These are phyloP conservation scores for Anthoceros angustus DNA, from an alignment of 225 moss, liverwort and hornwort species.

Conservation along the genomic window DNA sequence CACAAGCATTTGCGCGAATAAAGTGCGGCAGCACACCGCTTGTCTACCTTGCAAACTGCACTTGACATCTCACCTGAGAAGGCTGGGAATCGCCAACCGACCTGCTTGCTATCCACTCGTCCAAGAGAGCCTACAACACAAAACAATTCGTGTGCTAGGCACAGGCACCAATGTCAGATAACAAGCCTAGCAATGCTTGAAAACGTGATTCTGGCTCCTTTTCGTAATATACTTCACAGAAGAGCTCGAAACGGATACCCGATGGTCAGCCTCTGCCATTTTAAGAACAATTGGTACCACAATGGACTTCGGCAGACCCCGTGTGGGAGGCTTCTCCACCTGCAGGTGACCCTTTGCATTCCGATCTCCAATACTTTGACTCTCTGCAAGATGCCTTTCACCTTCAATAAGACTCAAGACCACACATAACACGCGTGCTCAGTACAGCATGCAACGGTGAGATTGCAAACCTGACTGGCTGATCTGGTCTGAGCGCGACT, in stretches of 20 bases:
- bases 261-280: slow-evolving; percentile 83
- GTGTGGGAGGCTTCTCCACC: slow-evolving; percentile 8
- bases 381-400: neutral
- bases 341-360: slow-evolving; percentile 7
- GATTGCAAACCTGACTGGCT: neutral
- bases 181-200: neutral
- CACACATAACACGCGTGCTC: neutral
- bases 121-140: slow-evolving; percentile 51
- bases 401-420: neutral
- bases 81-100: slow-evolving; percentile 40
- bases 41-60: neutral
- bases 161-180: neutral
- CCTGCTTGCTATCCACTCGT: slow-evolving; percentile 85
- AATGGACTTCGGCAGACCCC: slow-evolving; percentile 47
- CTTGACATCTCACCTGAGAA: slow-evolving; percentile 30
- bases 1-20: neutral
- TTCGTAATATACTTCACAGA: neutral
- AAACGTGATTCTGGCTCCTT: neutral
- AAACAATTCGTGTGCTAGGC: neutral
- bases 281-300: slow-evolving; percentile 85
- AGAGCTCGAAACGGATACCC: slow-evolving; percentile 23
- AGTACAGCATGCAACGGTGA: neutral
- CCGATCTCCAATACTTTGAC: neutral
- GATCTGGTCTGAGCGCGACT: neutral
- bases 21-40: neutral